Conservation (phyloP, 805 yeast species). For the Saturnispora diversa region DNA sequence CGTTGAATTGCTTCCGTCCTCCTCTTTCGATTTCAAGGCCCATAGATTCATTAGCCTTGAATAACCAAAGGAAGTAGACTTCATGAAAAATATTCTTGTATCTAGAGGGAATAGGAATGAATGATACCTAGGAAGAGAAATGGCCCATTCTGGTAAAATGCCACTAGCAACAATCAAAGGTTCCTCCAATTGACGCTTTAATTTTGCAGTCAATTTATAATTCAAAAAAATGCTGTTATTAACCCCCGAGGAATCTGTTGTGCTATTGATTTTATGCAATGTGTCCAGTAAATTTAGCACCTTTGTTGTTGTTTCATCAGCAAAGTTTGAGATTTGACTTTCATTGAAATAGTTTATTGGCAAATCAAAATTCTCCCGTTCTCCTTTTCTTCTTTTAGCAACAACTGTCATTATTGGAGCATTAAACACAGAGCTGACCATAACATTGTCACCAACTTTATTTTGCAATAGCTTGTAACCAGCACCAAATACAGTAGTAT, state of each 20-base stretch:
- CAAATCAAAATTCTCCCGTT: conserved; percentile 26
- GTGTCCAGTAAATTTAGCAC: conserved; percentile 43
- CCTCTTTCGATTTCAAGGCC: conserved; percentile 41
- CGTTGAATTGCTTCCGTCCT: conserved; percentile 18
- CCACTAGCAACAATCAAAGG: conserved; percentile 84
- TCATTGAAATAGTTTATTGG: conserved; percentile 22
- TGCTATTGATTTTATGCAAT: conserved; percentile 35
- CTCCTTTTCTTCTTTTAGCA: conserved; percentile 30
- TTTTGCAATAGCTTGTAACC: conserved; percentile 43
- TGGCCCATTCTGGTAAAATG: conserved; percentile 77
- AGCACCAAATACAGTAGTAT: conserved; percentile 72
- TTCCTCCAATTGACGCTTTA: conserved; percentile 82
- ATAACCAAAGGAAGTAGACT: conserved; percentile 86
- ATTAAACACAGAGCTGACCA: conserved; percentile 48
- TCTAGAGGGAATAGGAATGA: conserved; percentile 84
- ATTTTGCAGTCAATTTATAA: conserved; percentile 76
- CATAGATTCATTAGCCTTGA: conserved; percentile 74
- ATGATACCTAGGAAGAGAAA: conserved; percentile 59
- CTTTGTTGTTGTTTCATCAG: conserved; percentile 29
- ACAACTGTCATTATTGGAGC: conserved; percentile 42
- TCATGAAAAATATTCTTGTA: conserved; percentile 67
- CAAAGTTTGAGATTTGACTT: conserved; percentile 27
- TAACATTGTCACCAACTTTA: conserved; percentile 33
- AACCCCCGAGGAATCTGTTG: conserved; percentile 5
- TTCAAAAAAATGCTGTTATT: conserved; percentile 44